phyloP scores from a whole-genome alignment of 2,329 filamentous ascomycete species.

The Colletotrichum magnum region DNA sequence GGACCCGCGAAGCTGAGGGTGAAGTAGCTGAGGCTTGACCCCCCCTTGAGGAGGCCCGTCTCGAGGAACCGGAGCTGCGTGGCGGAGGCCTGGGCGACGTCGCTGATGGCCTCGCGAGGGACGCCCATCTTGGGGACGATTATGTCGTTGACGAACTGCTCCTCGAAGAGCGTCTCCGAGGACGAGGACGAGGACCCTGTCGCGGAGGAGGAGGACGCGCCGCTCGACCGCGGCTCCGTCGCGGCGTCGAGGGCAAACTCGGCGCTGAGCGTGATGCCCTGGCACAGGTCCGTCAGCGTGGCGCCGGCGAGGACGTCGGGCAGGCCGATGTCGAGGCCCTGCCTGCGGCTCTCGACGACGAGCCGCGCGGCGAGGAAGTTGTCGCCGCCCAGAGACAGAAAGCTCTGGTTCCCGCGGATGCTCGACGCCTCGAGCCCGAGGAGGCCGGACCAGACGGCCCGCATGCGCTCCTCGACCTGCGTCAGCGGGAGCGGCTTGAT shows the following conservation, averaged over 20 bases:
- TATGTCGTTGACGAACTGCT: slow-evolving; percentile 56
- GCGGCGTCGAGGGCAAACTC: slow-evolving; percentile 30
- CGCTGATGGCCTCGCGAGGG: slow-evolving; percentile 58
- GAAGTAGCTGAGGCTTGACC: slow-evolving; percentile 63
- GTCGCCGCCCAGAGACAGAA: slow-evolving; percentile 63
- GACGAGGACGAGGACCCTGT: neutral
- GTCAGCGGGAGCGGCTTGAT: slow-evolving; percentile 64
- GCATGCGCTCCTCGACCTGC: slow-evolving; percentile 61
- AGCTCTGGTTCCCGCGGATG: slow-evolving; percentile 60
- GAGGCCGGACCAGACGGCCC: slow-evolving; percentile 62
- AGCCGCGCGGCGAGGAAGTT: slow-evolving; percentile 60
- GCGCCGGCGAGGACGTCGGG: slow-evolving; percentile 58
- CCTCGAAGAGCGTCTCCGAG: slow-evolving; percentile 43
- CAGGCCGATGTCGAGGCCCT: slow-evolving; percentile 58
- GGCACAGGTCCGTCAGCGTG: slow-evolving; percentile 62
- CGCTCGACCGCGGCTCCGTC: neutral
- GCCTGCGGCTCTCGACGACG: slow-evolving; percentile 59
- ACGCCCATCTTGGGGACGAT: slow-evolving; percentile 60
- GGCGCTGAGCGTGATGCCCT: slow-evolving; percentile 44
- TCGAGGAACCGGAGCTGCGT: slow-evolving; percentile 65
- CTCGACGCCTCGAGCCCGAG: slow-evolving; percentile 55
- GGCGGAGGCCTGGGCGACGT: slow-evolving; percentile 63
- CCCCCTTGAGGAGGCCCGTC: slow-evolving; percentile 58
- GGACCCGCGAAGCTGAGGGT: slow-evolving; percentile 63
- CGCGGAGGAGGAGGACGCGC: neutral